Evolutionary conservation across 176 grass and related monocot species (phyloP).

Genomic region (Lolium rigidum): DNA sequence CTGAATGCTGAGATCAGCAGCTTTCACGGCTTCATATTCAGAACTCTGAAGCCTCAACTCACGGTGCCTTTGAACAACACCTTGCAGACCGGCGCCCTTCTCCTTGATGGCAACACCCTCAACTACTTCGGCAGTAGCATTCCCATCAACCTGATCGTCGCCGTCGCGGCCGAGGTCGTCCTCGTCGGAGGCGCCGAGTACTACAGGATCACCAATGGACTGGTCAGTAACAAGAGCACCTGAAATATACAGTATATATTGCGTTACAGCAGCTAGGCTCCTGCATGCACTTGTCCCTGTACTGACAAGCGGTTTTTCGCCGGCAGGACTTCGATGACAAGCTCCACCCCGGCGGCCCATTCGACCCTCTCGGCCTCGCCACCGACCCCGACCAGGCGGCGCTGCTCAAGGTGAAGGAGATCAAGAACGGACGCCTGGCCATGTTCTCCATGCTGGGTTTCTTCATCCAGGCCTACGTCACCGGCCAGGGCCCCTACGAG

Average conservation of each 20-base stretch:
- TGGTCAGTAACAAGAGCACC: conserved; percentile 49
- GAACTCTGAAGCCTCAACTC: background rate
- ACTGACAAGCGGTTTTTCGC: background rate
- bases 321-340: conserved; percentile 86
- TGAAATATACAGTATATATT: background rate
- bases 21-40: background rate
- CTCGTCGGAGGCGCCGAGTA: conserved; percentile 96
- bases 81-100: conserved; percentile 86
- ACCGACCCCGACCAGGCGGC: conserved; percentile 91
- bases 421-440: conserved; percentile 96
- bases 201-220: conserved; percentile 93
- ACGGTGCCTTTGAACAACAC: background rate
- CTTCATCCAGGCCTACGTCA: conserved; percentile 99
- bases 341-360: conserved; percentile 93
- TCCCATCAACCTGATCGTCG: conserved; percentile 85
- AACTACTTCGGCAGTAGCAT: conserved; percentile 99
- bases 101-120: conserved; percentile 93
- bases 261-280: background rate
- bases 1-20: conserved; percentile 11
- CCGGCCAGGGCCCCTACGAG: conserved; percentile 91
- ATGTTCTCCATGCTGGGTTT: conserved; percentile 98
- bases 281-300: background rate
- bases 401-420: conserved; percentile 97
- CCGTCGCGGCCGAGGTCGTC: conserved; percentile 76
- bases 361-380: conserved; percentile 79